Percentiles rank a stretch among this genome's conserved stretches.
Evolutionary conservation across 1,284 basidiomycete species (phyloP).

Genomic region (Irpex sp.): DNA sequence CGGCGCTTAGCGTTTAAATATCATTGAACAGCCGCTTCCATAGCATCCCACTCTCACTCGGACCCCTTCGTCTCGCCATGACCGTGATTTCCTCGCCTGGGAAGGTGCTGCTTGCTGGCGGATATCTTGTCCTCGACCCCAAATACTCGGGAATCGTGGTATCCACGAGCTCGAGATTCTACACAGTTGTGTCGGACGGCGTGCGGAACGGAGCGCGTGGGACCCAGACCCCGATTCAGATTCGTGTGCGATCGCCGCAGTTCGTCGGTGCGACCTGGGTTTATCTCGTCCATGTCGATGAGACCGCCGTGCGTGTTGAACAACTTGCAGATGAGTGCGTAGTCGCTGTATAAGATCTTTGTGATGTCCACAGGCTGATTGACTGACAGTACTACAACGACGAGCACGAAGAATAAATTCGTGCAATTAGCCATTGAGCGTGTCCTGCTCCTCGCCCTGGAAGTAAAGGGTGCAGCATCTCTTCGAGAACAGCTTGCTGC

Average conservation of each 20-base stretch:
- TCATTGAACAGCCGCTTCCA: not conserved
- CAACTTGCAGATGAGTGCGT: conserved; percentile 34
- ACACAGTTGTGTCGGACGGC: conserved; percentile 51
- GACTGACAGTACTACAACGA: not conserved
- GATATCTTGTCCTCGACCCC: conserved; percentile 91
- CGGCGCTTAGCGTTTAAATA: not conserved
- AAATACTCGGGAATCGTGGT: conserved; percentile 82
- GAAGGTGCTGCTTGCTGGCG: conserved; percentile 93
- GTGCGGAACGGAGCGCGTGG: not conserved
- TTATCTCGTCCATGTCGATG: conserved; percentile 52
- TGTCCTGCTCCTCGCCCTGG: conserved; percentile 65
- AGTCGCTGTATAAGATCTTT: not conserved
- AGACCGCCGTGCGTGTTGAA: conserved; percentile 41
- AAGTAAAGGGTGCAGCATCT: conserved; percentile 44
- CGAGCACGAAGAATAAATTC: conserved; percentile 75
- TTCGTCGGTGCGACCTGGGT: conserved; percentile 81
- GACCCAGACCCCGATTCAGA: conserved; percentile 25
- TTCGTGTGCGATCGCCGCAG: conserved; percentile 88
- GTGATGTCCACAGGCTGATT: not conserved
- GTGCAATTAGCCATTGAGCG: conserved; percentile 84
- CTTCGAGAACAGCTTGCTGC: conserved; percentile 43
- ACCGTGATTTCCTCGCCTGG: conserved; percentile 89
- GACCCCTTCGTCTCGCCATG: not conserved
- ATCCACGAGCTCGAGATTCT: conserved; percentile 92
- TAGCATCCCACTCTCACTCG: not conserved